These are phyloP conservation scores for Trichoderma erinaceum DNA, from an alignment of 495 filamentous ascomycete species.

Conservation along the genomic window DNA sequence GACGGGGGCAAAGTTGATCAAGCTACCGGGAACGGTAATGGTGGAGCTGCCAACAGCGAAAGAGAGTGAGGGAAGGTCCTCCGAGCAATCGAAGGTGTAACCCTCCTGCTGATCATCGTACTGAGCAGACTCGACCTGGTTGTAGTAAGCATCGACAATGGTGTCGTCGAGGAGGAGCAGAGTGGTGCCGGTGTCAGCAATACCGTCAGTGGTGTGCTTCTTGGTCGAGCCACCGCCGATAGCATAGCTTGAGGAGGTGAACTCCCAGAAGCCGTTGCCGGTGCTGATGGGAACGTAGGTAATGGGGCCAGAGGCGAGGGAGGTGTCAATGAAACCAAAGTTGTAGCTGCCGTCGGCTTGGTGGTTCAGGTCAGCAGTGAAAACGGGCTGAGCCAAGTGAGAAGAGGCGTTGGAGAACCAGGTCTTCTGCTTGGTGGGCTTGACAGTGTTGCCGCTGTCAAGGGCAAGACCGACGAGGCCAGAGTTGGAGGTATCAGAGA, in stretches of 20 bases:
- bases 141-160: constrained; percentile 61
- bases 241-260: constrained; percentile 55
- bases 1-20: constrained; percentile 49
- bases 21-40: constrained; percentile 48
- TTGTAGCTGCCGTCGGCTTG: constrained; percentile 58
- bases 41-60: constrained; percentile 46
- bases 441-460: constrained; percentile 62
- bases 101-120: constrained; percentile 49
- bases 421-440: constrained; percentile 53
- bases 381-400: constrained; percentile 51
- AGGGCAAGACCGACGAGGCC: constrained; percentile 69
- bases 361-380: constrained; percentile 63
- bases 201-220: constrained; percentile 38
- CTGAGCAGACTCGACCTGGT: constrained; percentile 44
- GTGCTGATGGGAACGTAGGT: constrained; percentile 54
- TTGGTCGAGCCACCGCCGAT: constrained; percentile 42
- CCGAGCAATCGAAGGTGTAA: constrained; percentile 61
- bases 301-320: constrained; percentile 56
- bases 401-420: constrained; percentile 65
- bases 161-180: constrained; percentile 55
- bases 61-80: constrained; percentile 56
- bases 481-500: constrained; percentile 52
- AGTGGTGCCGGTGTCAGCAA: constrained; percentile 69
- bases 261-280: constrained; percentile 63
- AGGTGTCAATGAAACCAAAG: constrained; percentile 60